Evolutionary conservation across 495 filamentous ascomycete genomes (phyloP).

Genomic region (Tuber aestivum): DNA sequence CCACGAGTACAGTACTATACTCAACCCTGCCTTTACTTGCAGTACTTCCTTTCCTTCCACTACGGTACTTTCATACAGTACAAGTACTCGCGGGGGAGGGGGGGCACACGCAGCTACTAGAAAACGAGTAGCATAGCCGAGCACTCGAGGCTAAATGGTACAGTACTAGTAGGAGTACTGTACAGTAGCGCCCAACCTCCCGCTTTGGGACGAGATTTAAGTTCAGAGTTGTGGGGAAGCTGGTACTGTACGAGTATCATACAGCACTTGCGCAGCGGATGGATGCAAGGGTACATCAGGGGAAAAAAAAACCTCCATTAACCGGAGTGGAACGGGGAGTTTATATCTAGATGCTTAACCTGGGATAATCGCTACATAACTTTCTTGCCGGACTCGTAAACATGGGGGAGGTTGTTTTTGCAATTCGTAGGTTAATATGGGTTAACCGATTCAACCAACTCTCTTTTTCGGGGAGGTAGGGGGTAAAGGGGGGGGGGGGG

Average conservation of each 20-base stretch:
- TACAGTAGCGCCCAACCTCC: slow-evolving; percentile 26
- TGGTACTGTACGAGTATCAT: slow-evolving; percentile 7
- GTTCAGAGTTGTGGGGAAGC: slow-evolving; percentile 35
- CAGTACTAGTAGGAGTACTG: no score
- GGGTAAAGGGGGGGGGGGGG: no score
- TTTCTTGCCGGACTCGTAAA: background rate
- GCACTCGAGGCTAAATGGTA: slow-evolving; percentile 33
- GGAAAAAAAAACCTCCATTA: no score
- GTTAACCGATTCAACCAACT: no score
- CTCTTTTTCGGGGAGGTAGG: no score
- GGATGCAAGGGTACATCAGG: background rate
- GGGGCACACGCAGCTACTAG: background rate
- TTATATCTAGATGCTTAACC: background rate
- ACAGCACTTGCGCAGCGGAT: no score
- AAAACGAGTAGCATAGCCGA: slow-evolving; percentile 21
- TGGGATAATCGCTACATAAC: background rate
- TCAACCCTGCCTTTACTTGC: background rate
- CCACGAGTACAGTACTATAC: background rate
- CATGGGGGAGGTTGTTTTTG: no score
- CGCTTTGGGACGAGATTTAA: slow-evolving; percentile 20
- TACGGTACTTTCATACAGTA: no score
- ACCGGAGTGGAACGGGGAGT: background rate
- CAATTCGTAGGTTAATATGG: no score
- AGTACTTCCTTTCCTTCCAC: no score
- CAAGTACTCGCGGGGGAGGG: no score